Evolutionary conservation across 805 yeast genomes (phyloP), one percentile per base, ranked within the genome.

Genomic region (Zygosaccharomyces bailii): DNA sequence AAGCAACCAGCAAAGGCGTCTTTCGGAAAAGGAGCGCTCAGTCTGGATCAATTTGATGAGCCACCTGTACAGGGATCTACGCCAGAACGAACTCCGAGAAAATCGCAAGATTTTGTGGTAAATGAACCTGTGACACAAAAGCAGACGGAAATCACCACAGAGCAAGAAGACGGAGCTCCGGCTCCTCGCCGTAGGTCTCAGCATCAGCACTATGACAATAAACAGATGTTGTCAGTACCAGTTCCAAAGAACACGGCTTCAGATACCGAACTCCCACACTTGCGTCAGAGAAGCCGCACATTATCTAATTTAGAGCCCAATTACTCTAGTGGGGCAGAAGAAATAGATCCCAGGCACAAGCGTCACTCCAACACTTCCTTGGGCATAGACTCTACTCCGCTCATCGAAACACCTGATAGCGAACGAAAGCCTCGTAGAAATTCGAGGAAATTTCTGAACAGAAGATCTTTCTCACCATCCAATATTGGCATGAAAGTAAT

Each of bases 11-110:
- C 80, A 0, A 57, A 79, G 10, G 68, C 74, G 21, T 71, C 83
- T 0, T 55, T 79, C 54, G 85, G 85, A 3, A 66, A 67, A 36
- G 85, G 85, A 2, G 74, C 76, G 44, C 63, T 79, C 31, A 66
- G 71, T 0, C 59, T 76, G 20, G 72, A 68, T 38, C 70, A 56
- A 5, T 52, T 66, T 31, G 46, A 40, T 9, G 49, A 45, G 16
- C 24, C 37, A 14, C 43, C 42, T 7, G 4, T 39, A 14, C 42
- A 39, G 19, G 34, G 27, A 4, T 27, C 45, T 9, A 42, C 46
- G 11, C 45, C 46, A 3, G 45, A 34, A 20, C 36, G 39, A 7
- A 18, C 27, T 27, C 39, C 45, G 20, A 34, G 19, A 24, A 40
- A 48, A 16, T 48, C 43, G 5, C 40, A 37, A 10, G 40, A 37